Percentiles rank a stretch among this genome's conserved stretches.
phyloP scores from a whole-genome alignment of 2,329 filamentous ascomycete species.

The Aspergillus floridensis region DNA sequence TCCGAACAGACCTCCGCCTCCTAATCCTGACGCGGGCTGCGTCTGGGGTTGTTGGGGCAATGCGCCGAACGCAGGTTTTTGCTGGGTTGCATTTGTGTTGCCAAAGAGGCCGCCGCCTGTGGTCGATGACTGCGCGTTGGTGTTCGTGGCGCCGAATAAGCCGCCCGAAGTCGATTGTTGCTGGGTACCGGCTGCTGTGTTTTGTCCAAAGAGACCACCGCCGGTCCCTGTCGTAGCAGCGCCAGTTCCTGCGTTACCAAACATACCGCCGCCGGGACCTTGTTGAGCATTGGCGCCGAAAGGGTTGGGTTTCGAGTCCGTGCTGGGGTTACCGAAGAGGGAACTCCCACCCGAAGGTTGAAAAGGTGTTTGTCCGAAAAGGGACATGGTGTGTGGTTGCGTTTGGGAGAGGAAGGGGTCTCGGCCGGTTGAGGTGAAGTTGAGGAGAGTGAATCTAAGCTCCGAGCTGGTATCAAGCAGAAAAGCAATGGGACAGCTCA shows the following conservation, averaged over 20 bases:
- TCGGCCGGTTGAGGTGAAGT: not conserved
- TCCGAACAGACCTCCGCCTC: constrained; percentile 22
- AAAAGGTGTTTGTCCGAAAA: constrained; percentile 34
- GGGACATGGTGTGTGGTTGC: constrained; percentile 32
- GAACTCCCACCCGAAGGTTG: constrained; percentile 20
- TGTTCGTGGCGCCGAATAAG: constrained; percentile 27
- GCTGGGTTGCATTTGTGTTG: constrained; percentile 18
- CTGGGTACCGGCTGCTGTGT: constrained; percentile 25
- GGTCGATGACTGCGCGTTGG: constrained; percentile 14
- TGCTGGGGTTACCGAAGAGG: constrained; percentile 29
- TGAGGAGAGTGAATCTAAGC: not conserved
- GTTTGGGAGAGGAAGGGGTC: not conserved
- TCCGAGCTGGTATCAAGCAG: not conserved
- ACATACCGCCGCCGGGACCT: constrained; percentile 32
- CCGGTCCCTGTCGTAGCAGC: constrained; percentile 23
- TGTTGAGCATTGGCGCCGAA: constrained; percentile 36
- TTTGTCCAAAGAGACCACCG: constrained; percentile 35
- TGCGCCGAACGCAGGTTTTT: constrained; percentile 29
- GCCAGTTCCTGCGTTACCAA: constrained; percentile 21
- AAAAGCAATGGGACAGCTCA: not conserved
- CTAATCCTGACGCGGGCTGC: constrained; percentile 20
- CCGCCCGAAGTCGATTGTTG: constrained; percentile 24
- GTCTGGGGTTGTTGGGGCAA: constrained; percentile 20
- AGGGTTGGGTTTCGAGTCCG: constrained; percentile 17
- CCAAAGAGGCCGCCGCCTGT: constrained; percentile 40